Evolutionary conservation across 306 rosid genomes (phyloP).

Genomic region (Acmispon strigosus): DNA sequence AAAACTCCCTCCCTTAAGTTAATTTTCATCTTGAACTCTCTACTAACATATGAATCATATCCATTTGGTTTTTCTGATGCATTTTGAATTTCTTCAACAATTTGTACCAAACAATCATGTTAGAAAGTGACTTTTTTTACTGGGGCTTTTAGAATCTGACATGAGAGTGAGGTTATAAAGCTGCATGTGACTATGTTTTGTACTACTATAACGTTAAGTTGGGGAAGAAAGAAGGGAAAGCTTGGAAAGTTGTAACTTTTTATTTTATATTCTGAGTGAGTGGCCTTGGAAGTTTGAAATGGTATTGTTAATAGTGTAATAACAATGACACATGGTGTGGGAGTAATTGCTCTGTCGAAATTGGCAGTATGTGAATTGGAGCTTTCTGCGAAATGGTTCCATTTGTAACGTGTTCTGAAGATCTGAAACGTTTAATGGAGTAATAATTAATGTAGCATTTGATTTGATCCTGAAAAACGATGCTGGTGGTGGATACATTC

Average conservation of each 20-base stretch:
- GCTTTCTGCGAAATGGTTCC: constrained; percentile 29
- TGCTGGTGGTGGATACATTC: background rate
- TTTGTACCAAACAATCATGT: background rate
- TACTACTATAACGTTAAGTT: constrained; percentile 4
- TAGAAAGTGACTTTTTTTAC: background rate
- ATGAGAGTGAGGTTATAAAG: constrained; percentile 15
- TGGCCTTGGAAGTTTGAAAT: constrained; percentile 30
- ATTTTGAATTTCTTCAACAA: too few relatives aligned
- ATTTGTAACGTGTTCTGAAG: constrained; percentile 16
- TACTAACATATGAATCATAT: too few relatives aligned
- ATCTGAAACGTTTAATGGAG: background rate
- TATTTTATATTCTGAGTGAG: constrained; percentile 6
- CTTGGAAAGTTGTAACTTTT: constrained; percentile 17
- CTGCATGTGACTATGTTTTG: constrained; percentile 23
- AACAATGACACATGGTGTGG: constrained; percentile 8
- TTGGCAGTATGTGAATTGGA: constrained; percentile 32
- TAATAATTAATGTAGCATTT: background rate
- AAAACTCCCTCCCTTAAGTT: too few relatives aligned
- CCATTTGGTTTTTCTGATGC: too few relatives aligned
- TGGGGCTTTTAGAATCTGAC: constrained; percentile 18
- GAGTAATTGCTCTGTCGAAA: constrained; percentile 17
- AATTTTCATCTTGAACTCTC: too few relatives aligned
- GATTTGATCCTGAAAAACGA: background rate
- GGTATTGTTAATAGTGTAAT: background rate
- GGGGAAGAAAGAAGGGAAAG: background rate